Evolutionary conservation across 805 yeast genomes (phyloP), one percentile per base, ranked within the genome.

Genomic region (Pichia exigua): DNA sequence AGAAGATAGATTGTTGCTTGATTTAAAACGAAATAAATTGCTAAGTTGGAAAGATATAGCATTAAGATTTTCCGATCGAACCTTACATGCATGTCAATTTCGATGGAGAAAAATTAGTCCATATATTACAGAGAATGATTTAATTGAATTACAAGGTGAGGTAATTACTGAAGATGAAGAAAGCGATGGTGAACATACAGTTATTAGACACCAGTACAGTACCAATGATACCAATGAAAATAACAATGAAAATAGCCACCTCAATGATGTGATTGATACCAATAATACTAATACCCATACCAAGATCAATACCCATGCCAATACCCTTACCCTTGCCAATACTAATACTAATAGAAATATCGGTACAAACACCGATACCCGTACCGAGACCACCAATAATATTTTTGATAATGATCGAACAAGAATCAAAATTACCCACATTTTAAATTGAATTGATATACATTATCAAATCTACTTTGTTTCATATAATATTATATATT

Each of bases 31-130:
- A 11, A 49, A 51, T 26, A 32, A 46, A 32, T 15, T 41, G 10
- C 18, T 56, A 30, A 46, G 51, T 42, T 56, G 59, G 59, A 53
- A 51, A 26, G 55, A 49, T 7, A 56, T 56, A 24, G 57, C 56
- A 5, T 5, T 35, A 4, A 49, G 40, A 27, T 56, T 56, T 43
- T 44, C 52, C 1, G 48, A 49, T 26, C 32, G 59, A n/a, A 56
- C 59, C 2, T 26, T 54, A 41, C 57, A 56, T 43, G 59, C 59
- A 2, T 56, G 57, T 43, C 59, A 56, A 35, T 56, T 53, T 22
- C 51, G 59, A 45, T 55, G 58, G 58, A 48, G 56, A 17, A 55
- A 55, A 28, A 47, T 51, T 3, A 45, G 49, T 42, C 51, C 54
- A 4, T 51, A 30, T 35, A 28, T 51, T 20, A 24, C 15, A 3